Conservation (phyloP, 805 yeast genomes). For the Teunomyces stri region DNA sequence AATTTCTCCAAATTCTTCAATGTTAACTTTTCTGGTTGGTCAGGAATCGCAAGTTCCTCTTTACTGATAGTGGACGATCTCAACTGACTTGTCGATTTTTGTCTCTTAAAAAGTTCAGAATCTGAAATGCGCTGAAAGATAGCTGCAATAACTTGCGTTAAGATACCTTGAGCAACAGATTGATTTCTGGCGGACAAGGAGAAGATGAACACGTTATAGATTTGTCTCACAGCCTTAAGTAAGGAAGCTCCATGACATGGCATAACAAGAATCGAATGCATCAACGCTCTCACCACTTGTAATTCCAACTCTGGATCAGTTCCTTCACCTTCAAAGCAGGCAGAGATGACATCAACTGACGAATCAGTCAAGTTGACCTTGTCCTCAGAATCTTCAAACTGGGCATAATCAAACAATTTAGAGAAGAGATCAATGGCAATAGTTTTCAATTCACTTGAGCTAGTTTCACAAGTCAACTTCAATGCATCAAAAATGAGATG, state of each 20-base stretch:
- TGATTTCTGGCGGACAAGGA: slow-evolving; percentile 83
- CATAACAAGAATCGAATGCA: slow-evolving; percentile 80
- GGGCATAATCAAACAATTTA: slow-evolving; percentile 82
- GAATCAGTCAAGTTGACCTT: slow-evolving; percentile 68
- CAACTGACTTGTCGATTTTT: slow-evolving; percentile 16
- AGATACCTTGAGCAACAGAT: slow-evolving; percentile 90
- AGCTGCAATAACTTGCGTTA: slow-evolving; percentile 84
- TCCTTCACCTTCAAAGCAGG: slow-evolving; percentile 87
- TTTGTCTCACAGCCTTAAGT: slow-evolving; percentile 87
- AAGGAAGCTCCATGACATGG: slow-evolving; percentile 89
- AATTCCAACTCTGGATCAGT: slow-evolving; percentile 87
- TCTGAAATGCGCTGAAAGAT: slow-evolving; percentile 68
- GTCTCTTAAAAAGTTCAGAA: slow-evolving; percentile 13
- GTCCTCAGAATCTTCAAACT: slow-evolving; percentile 59
- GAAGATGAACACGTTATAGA: slow-evolving; percentile 86
- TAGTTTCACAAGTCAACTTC: slow-evolving; percentile 68
- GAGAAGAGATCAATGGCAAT: slow-evolving; percentile 82
- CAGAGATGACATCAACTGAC: slow-evolving; percentile 78
- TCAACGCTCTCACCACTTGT: slow-evolving; percentile 88
- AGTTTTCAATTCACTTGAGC: slow-evolving; percentile 57
- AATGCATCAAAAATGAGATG: slow-evolving; percentile 74
- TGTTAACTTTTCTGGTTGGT: slow-evolving; percentile 43
- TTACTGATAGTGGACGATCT: slow-evolving; percentile 15
- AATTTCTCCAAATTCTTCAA: slow-evolving; percentile 58
- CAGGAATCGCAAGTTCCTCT: slow-evolving; percentile 9